Evolutionary conservation across 129 eudicot genomes (phyloP).

Genomic region (Glebionis coronaria): DNA sequence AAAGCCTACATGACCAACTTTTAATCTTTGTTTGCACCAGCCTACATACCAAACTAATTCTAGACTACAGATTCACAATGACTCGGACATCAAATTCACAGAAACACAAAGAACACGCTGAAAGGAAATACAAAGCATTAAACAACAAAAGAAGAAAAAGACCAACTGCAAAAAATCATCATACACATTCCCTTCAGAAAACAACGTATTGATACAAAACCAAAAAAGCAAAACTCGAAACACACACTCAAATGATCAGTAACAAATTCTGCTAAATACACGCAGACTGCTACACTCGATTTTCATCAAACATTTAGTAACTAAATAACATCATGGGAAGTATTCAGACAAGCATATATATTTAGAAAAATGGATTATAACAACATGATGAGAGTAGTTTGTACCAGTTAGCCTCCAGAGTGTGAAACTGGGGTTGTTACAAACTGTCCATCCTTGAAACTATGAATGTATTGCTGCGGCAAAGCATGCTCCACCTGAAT

Average conservation of each 20-base stretch:
- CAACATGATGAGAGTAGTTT: conserved; percentile 5
- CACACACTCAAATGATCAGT: conserved; percentile 12
- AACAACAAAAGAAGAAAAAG: neutral
- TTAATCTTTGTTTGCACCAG: too few species aligned
- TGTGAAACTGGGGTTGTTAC: conserved; percentile 86
- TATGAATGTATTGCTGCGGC: conserved; percentile 88
- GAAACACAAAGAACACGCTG: neutral
- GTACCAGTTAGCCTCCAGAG: conserved; percentile 65
- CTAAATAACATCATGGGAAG: conserved; percentile 1
- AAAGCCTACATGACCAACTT: neutral
- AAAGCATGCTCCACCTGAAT: conserved; percentile 35
- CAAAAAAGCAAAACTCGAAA: conserved; percentile 17
- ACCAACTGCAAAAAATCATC: conserved; percentile 13
- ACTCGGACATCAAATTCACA: neutral
- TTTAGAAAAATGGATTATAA: neutral
- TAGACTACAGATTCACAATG: neutral
- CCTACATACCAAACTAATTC: too few species aligned
- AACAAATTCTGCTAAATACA: conserved; percentile 2
- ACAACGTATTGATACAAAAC: conserved; percentile 18
- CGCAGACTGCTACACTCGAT: conserved; percentile 9
- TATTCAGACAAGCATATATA: neutral
- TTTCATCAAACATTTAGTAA: conserved; percentile 6
- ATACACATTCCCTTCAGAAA: conserved; percentile 15
- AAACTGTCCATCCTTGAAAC: conserved; percentile 80
- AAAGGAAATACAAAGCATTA: neutral